phyloP scores from a whole-genome alignment of 2,329 filamentous ascomycete genomes.

The Talaromyces marneffei region DNA sequence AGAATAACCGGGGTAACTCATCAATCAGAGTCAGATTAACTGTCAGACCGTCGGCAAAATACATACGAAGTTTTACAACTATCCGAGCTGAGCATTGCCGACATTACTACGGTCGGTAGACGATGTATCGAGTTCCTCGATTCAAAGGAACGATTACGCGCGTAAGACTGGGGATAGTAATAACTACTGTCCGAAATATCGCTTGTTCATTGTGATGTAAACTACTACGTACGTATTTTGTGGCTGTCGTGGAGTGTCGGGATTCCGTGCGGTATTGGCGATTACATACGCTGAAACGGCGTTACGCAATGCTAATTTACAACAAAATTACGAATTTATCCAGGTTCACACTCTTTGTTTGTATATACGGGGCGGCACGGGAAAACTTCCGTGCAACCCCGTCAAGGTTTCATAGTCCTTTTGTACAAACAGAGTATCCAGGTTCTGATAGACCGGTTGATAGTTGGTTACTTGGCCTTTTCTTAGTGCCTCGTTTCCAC shows the following conservation, averaged over 20 bases:
- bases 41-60: neutral
- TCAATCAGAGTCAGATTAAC: neutral
- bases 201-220: neutral
- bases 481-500: neutral
- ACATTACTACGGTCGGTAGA: neutral
- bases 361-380: neutral
- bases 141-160: neutral
- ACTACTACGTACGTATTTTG: neutral
- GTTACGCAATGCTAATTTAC: neutral
- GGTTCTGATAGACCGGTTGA: neutral
- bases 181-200: neutral
- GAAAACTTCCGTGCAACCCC: neutral
- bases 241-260: slow-evolving; percentile 2
- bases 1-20: neutral
- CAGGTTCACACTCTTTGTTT: neutral
- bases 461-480: too few relatives aligned
- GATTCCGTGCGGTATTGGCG: neutral
- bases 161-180: neutral
- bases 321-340: neutral
- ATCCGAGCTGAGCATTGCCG: neutral
- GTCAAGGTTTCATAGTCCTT: neutral
- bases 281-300: neutral
- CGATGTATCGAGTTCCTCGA: neutral
- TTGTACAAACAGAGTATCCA: neutral
- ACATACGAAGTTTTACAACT: too few relatives aligned